Evolutionary conservation across 768 basidiomycete genomes (phyloP), one percentile per base, ranked within the genome.

Genomic region (Cyclocybe cylindracea): DNA sequence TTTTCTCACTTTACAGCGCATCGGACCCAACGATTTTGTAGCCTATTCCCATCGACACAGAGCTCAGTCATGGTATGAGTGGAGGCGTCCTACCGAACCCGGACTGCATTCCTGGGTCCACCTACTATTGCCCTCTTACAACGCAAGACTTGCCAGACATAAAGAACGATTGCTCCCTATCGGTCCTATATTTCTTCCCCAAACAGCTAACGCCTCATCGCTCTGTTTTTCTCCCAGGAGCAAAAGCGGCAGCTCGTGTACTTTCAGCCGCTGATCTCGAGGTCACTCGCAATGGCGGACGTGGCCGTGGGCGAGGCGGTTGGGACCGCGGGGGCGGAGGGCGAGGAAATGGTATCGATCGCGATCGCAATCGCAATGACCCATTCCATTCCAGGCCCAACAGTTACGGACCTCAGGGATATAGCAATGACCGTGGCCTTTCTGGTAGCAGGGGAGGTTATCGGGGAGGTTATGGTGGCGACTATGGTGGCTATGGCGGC

Each of bases 71-170:
- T 54, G 94, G 95, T 19, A 83, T 96, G 45, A 86, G 78, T 51
- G 97, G 97, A 8, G 77, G 78, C 36, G 82, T 93, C 33, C 71
- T 92, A 14, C 86, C 91, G 11, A 92, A 95, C 67, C 89, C 93
- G 13, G 85, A 86, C 49, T 95, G 89, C 61, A 81, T 98, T 10
- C 97, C 97, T 3, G 92, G 93, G 46, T 90, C 94, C 5, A 96
- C 92, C 0, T 95, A 91, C 66, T 85, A 86, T 60, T 83, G 82
- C 32, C 93, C 91, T 7, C 70, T 99, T 34, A 59, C 76, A 4
- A 68, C 72, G 16, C 67, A 83, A 37, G 78, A 78, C 46, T 72
- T 91, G 44, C 81, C 82, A 2, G 94, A 98, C 69, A 87, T 99
- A 59, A 79, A 80, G 61, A 87, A 89, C 64, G 94, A 99, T 69